Evolutionary conservation across 176 grass and related monocot species (phyloP), one percentile per base, ranked within the genome.

Genomic region (Aechmea fasciata): DNA sequence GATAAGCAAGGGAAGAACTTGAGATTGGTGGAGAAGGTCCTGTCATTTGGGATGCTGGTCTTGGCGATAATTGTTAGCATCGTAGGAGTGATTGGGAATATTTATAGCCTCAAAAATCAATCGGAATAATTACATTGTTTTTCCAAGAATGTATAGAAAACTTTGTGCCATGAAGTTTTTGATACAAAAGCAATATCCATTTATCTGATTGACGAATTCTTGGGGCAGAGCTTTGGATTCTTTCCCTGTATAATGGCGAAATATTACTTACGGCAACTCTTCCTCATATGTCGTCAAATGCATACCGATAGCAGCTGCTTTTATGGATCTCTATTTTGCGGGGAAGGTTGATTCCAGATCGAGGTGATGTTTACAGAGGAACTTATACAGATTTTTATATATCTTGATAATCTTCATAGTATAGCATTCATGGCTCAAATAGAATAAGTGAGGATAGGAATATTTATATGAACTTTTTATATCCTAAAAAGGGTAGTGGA

Each of bases 21-120:
- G 55, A 86, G 84, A 6, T 70, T 64, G 3, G 67, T 71, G 24
- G 84, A 93, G 84, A 84, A 79, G 25, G 66, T 87, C 63, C 48
- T 99, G 18, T 80, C 87, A 55, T 51, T 82, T 26, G 61, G 73
- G 7, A 90, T 99, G 89, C 73, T 99, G 49, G 77, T 79, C 47
- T 28, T 90, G 75, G 85, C 94, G 20, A 66, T 90, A 11, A 24
- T 88, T 3, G 87, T 92, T 65, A 84, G 94, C 10, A 49, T 93
- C 17, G 72, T 99, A 0, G 89, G 94, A 67, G 84, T 99, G 0
- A 54, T 85, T 0, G 94, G 94, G 18, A 99, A 99, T 51, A 77
- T 99, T 23, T 99, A 90, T 78, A 93, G 77, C 69, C 69, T 99
- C 20, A 88, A 75, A 83, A 87, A 77, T 64, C 78, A 77, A 26